Evolutionary conservation across 108 stramenopile species (phyloP).

Genomic region (Chaetoceros tenuissimus): DNA sequence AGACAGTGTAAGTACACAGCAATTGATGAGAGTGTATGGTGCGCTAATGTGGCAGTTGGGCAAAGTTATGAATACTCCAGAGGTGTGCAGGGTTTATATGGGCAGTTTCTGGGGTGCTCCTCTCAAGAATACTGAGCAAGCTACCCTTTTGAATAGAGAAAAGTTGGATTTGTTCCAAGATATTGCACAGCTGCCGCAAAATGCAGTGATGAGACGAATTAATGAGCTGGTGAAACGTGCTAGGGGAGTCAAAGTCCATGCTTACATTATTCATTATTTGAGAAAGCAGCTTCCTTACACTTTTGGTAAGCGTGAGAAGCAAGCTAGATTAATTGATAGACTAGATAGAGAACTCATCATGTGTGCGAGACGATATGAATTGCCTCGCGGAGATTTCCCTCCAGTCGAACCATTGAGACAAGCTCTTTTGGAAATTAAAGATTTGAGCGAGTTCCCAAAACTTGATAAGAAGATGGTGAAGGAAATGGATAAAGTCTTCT

Average conservation of each 20-base stretch:
- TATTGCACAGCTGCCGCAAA: slow-evolving; percentile 87
- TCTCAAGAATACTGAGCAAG: slow-evolving; percentile 73
- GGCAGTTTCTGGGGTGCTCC: slow-evolving; percentile 96
- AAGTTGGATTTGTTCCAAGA: slow-evolving; percentile 92
- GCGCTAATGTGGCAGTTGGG: slow-evolving; percentile 94
- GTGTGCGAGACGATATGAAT: slow-evolving; percentile 75
- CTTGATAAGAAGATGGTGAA: slow-evolving; percentile 82
- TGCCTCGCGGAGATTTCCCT: slow-evolving; percentile 82
- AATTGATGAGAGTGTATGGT: slow-evolving; percentile 95
- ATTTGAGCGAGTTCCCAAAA: slow-evolving; percentile 93
- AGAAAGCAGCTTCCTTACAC: slow-evolving; percentile 95
- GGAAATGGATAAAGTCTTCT: slow-evolving; percentile 87
- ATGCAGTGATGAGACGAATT: slow-evolving; percentile 94
- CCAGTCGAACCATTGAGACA: slow-evolving; percentile 67
- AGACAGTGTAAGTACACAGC: slow-evolving; percentile 71
- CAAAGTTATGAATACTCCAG: slow-evolving; percentile 95
- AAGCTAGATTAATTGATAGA: slow-evolving; percentile 82
- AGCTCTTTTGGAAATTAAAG: slow-evolving; percentile 80
- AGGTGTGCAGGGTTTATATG: slow-evolving; percentile 97
- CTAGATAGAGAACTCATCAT: slow-evolving; percentile 90
- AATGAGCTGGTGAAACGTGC: slow-evolving; percentile 99
- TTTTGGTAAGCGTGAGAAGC: slow-evolving; percentile 90
- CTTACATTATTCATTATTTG: slow-evolving; percentile 96
- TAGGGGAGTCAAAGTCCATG: slow-evolving; percentile 94
- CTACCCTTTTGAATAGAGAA: slow-evolving; percentile 74